Conservation (phyloP, 139 green algal species). For the Chlamydomonas sp. region DNA sequence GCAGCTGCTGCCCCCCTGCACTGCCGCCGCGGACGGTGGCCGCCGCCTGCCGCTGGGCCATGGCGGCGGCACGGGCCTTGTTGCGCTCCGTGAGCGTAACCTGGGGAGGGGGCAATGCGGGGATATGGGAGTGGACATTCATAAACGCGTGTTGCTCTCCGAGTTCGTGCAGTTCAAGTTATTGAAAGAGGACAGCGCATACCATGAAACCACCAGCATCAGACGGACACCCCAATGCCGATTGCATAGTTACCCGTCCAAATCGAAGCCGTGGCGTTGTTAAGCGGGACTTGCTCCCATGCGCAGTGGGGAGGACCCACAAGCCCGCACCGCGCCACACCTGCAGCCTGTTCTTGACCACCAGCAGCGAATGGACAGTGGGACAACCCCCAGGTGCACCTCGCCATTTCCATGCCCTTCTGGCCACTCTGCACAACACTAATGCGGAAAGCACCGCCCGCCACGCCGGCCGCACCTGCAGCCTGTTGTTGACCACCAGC, state of each 20-base stretch:
- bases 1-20: too few species aligned
- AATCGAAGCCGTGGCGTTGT: too few species aligned
- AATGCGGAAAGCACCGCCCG: neutral
- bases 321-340: too few species aligned
- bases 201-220: neutral
- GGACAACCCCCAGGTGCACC: neutral
- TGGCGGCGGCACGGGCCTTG: constrained; percentile 55
- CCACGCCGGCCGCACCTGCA: constrained; percentile 62
- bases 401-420: neutral
- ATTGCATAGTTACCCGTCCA: neutral
- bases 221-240: too few species aligned
- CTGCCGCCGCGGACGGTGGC: neutral
- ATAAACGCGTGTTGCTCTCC: neutral
- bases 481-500: constrained; percentile 84
- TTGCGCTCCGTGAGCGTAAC: constrained; percentile 66
- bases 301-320: too few species aligned
- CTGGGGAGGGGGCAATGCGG: neutral
- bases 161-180: neutral
- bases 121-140: neutral
- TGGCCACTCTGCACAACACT: neutral
- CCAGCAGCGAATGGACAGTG: too few species aligned
- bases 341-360: too few species aligned
- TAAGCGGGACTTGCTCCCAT: too few species aligned
- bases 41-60: constrained; percentile 31
- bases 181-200: neutral